Base-by-base conservation (phyloP, 371 early-diverging fungal species). In the Circinella umbellata region DNA sequence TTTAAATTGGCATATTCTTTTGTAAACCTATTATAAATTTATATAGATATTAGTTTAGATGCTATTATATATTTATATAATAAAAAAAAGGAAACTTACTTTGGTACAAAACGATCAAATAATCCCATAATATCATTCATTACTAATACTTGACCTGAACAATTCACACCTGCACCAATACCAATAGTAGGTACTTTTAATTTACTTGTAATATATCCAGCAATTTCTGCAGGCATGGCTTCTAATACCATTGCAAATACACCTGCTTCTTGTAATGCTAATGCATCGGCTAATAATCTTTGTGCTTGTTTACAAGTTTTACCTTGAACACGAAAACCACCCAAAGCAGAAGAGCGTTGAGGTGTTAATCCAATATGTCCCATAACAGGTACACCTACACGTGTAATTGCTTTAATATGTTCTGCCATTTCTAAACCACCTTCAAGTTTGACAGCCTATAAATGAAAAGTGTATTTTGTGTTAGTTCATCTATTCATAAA, bases 341-440 rank as follows among this genome's bases (percentile, higher is more conserved):
- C 96, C 67, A 97, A 75, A 5, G 92, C 83, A 46, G 91, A 87
- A 57, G 91, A 91, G 7, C 95, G 86, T 79, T 99, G 99, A 37
- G 99, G 99, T 7, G 97, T 98, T 66, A 99, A 77, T 0, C 99
- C 98, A 61, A 98, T 89, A 68, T 97, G 98, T 0, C 93, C 99
- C 38, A 97, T 73, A 3, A 97, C 97, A 1, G 98, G 96, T 18
- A 98, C 89, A 27, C 99, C 98, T 1, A 93, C 91, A 34, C 83
- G 70, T 1, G 92, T 93, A 49, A 97, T 91, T 17, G 88, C 82
- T 42, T 80, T 77, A 51, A 96, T 86, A 4, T 93, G 92, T 15
- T 88, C 84, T 0, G 89, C 89, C 86, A 95, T 92, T 67, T 96
- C 95, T 14, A 78, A 75, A 17, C 98, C 99, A 14, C 96, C 97